Evolutionary conservation across 1,139 yeast species (phyloP).

Genomic region (Meyerozyma athensensis): DNA sequence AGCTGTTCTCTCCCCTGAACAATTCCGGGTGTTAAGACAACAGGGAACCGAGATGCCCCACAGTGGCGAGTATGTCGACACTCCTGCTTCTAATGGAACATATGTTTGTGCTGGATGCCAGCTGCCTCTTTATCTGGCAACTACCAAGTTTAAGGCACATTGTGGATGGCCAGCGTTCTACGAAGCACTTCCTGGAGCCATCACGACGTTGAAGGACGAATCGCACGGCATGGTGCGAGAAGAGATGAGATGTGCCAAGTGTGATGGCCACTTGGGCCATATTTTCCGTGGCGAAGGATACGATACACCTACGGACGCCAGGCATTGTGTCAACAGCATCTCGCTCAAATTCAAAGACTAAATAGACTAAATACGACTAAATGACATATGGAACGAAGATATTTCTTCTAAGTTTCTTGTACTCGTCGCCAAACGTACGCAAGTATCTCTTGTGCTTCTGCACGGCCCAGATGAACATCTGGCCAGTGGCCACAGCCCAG

Average conservation of each 20-base stretch:
- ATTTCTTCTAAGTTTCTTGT: slow-evolving; percentile 65
- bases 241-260: slow-evolving; percentile 83
- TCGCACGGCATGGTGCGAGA: slow-evolving; percentile 74
- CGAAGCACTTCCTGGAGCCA: slow-evolving; percentile 79
- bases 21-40: slow-evolving; percentile 72
- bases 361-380: background rate
- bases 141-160: slow-evolving; percentile 79
- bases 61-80: slow-evolving; percentile 62
- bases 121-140: slow-evolving; percentile 71
- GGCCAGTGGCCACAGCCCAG: slow-evolving; percentile 63
- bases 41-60: slow-evolving; percentile 83
- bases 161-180: slow-evolving; percentile 99
- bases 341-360: slow-evolving; percentile 55
- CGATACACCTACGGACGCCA: slow-evolving; percentile 79
- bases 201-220: slow-evolving; percentile 55
- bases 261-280: slow-evolving; percentile 95
- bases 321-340: slow-evolving; percentile 92
- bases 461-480: slow-evolving; percentile 79
- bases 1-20: slow-evolving; percentile 71
- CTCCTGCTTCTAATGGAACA: slow-evolving; percentile 50
- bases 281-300: slow-evolving; percentile 94
- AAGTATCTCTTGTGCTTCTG: slow-evolving; percentile 65
- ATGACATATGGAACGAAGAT: slow-evolving; percentile 55
- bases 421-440: slow-evolving; percentile 68
- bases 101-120: slow-evolving; percentile 86